Conservation (phyloP, 2,329 filamentous ascomycete genomes). For the Colletotrichum lini region DNA sequence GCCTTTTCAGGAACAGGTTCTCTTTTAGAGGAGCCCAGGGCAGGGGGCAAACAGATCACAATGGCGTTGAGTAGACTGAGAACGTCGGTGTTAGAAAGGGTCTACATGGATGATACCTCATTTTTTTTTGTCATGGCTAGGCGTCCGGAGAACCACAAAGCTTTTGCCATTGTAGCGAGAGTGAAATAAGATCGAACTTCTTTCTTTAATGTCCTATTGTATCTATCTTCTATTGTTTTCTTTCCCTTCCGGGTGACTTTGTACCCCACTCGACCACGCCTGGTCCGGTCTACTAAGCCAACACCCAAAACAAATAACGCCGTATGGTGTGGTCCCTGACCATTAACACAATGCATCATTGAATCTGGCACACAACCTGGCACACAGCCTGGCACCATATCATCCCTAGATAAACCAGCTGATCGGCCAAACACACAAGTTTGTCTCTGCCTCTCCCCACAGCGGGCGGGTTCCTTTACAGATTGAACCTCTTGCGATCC, state of each 20-base stretch:
- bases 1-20: constrained; percentile 1
- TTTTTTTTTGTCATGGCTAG: constrained; percentile 25
- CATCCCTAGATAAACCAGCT: background rate
- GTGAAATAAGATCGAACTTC: background rate
- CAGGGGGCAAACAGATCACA: constrained; percentile 6
- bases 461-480: constrained; percentile 64
- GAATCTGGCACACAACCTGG: background rate
- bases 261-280: background rate
- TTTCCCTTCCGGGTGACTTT: background rate
- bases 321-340: constrained; percentile 28
- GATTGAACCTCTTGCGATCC: constrained; percentile 90
- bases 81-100: constrained; percentile 26
- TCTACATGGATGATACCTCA: constrained; percentile 38
- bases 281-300: background rate
- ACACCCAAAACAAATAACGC: constrained; percentile 20
- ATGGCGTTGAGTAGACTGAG: constrained; percentile 29
- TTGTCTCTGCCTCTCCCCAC: background rate
- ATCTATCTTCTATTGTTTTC: background rate
- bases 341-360: constrained; percentile 18
- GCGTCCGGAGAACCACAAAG: constrained; percentile 25
- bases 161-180: background rate
- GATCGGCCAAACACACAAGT: background rate
- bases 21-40: background rate
- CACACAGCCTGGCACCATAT: background rate
- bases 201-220: background rate